Base-by-base conservation (phyloP, 2,329 filamentous ascomycete genomes). In the Pseudogymnoascus sp. region DNA sequence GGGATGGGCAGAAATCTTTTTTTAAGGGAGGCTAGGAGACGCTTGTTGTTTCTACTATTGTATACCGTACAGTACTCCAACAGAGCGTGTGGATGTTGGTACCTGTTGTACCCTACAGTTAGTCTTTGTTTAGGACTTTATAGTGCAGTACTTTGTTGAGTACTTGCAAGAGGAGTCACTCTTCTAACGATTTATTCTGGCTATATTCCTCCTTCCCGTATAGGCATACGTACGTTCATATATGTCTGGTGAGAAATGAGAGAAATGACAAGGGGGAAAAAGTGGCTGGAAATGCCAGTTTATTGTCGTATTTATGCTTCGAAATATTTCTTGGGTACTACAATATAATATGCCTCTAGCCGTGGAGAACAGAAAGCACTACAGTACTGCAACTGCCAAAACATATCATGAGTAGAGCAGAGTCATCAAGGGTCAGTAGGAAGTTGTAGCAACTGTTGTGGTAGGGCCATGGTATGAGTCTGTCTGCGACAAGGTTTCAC, bases 401-500 rank as follows among this genome's bases (percentile, higher is more conserved):
- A 21, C 42, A 25, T n/a, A 48, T 25, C 13, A 13, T 27, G 12
- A 27, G 44, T 12, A 31, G 48, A 27, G 44, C 12, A 31, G 48
- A 55, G 48, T 55, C 48, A 55, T 17, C 17, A 55, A 55, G 48
- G 48, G 48, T 55, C 48, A 7, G 13, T 33, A 7, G 13, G 15
- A 7, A 33, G 48, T 55, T 17, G 21, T 29, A 4, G 15, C 33
- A 17, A 10, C 27, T 55, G 48, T 12, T 55, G 48, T 55, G 48
- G 21, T 25, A 17, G 21, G 41, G 41, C 21, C 7, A n/a, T 55
- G n/a, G 8, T 55, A 29, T 33, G 48, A 33, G 27, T 13, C 10
- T 13, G 35, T 55, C 48, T 55, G 29, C 15, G 48, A 33, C 48
- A 55, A 55, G 48, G 48, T 55, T 55, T 55, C 48, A 33, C 48